Conservation (phyloP, 2,329 filamentous ascomycete genomes). For the Thielaviopsis euricoi region DNA sequence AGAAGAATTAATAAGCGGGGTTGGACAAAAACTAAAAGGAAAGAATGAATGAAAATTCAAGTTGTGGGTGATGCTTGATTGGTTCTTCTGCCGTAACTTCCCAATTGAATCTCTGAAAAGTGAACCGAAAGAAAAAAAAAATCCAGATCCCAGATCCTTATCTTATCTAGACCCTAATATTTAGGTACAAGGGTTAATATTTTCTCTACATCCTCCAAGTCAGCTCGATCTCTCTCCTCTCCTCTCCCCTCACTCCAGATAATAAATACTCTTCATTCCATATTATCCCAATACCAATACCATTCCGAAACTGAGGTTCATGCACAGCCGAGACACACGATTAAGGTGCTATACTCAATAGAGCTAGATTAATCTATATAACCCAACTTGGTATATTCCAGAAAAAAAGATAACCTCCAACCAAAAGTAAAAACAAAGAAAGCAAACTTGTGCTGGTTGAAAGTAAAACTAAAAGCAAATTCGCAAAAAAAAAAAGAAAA, state of each 20-base stretch:
- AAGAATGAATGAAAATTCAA: neutral
- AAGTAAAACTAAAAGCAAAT: neutral
- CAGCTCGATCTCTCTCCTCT: too few relatives aligned
- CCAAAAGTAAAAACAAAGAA: neutral
- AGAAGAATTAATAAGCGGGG: too few relatives aligned
- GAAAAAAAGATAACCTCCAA: too few relatives aligned
- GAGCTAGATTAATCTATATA: neutral
- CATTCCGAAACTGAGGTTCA: too few relatives aligned
- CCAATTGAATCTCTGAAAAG: neutral
- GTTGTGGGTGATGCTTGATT: neutral
- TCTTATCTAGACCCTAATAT: neutral
- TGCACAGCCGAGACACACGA: too few relatives aligned
- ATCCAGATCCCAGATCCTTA: neutral
- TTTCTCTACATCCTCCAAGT: too few relatives aligned
- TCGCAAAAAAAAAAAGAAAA: neutral
- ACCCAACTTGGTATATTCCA: neutral
- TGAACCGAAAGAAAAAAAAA: conserved; percentile 1
- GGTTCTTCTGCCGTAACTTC: neutral
- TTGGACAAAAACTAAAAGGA: neutral
- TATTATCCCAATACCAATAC: neutral
- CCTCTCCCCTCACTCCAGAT: too few relatives aligned
- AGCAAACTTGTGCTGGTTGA: neutral
- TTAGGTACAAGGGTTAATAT: neutral
- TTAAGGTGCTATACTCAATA: too few relatives aligned
- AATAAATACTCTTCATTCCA: neutral